phyloP scores from a whole-genome alignment of 2,329 filamentous ascomycete genomes.

The Parasarocladium wereldwijsianum region DNA sequence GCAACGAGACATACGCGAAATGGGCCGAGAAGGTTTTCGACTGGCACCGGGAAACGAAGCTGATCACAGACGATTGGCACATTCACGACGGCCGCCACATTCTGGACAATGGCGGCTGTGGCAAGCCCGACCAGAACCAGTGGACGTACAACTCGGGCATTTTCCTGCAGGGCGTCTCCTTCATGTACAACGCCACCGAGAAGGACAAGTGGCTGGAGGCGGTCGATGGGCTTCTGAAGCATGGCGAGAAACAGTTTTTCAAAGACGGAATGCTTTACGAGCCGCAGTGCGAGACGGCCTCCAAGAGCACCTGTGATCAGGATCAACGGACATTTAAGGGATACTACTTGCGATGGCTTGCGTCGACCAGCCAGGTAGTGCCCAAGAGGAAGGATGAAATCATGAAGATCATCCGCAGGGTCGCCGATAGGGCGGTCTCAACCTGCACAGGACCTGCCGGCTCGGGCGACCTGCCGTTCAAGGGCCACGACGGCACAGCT shows the following conservation, averaged over 20 bases:
- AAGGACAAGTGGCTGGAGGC: constrained; percentile 39
- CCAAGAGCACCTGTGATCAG: constrained; percentile 49
- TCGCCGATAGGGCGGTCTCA: constrained; percentile 34
- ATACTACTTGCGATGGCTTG: constrained; percentile 55
- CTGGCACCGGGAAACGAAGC: constrained; percentile 40
- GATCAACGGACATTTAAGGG: constrained; percentile 68
- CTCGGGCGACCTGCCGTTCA: constrained; percentile 19
- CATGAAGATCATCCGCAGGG: constrained; percentile 32
- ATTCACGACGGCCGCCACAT: constrained; percentile 36
- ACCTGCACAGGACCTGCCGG: constrained; percentile 28
- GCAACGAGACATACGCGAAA: constrained; percentile 61
- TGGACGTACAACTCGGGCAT: constrained; percentile 60
- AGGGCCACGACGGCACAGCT: constrained; percentile 39
- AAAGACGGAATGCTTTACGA: constrained; percentile 42
- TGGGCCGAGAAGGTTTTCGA: constrained; percentile 61
- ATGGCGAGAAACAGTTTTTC: constrained; percentile 39
- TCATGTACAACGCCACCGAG: constrained; percentile 47
- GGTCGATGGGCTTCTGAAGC: constrained; percentile 40
- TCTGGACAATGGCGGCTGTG: constrained; percentile 19
- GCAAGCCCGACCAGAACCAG: constrained; percentile 38
- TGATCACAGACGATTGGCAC: constrained; percentile 40
- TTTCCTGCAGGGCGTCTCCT: constrained; percentile 45
- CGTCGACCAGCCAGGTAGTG: constrained; percentile 37
- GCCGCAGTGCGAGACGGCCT: constrained; percentile 46
- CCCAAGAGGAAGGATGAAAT: constrained; percentile 35